Percentiles rank a stretch among this genome's conserved stretches.
phyloP scores from a whole-genome alignment of 306 rosid genomes.

The Quercus engelmannii region DNA sequence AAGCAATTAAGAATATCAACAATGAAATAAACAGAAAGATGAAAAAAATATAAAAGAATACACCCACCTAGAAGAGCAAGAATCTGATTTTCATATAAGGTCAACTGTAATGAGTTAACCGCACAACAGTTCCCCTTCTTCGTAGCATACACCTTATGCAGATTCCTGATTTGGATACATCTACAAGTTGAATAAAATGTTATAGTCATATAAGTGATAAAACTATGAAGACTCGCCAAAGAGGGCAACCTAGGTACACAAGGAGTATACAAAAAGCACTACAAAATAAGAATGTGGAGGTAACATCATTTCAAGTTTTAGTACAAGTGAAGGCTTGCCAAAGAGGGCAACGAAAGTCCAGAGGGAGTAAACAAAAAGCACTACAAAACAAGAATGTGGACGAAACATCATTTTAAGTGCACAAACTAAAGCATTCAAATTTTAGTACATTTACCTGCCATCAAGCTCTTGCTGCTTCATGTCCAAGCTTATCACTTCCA shows the following conservation, averaged over 20 bases:
- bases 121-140: slow-evolving; percentile 84
- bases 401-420: slow-evolving; percentile 14
- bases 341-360: background rate
- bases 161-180: slow-evolving; percentile 91
- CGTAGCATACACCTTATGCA: slow-evolving; percentile 79
- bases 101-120: slow-evolving; percentile 72
- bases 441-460: slow-evolving; percentile 55
- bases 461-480: slow-evolving; percentile 96
- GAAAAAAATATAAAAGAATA: background rate
- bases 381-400: slow-evolving; percentile 5
- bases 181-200: slow-evolving; percentile 37
- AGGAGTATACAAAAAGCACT: background rate
- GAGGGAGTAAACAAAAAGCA: background rate
- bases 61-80: slow-evolving; percentile 92
- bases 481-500: slow-evolving; percentile 78
- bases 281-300: slow-evolving; percentile 11
- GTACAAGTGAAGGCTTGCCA: background rate
- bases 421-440: slow-evolving; percentile 14
- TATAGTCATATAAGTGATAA: background rate
- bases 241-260: background rate
- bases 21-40: background rate
- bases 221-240: background rate
- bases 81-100: slow-evolving; percentile 92
- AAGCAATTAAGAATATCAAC: background rate
- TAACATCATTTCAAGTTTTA: slow-evolving; percentile 1